Percentiles rank a stretch among this genome's conserved stretches.
phyloP scores from a whole-genome alignment of 2,329 filamentous ascomycete genomes.

The Xylariaceae sp. region DNA sequence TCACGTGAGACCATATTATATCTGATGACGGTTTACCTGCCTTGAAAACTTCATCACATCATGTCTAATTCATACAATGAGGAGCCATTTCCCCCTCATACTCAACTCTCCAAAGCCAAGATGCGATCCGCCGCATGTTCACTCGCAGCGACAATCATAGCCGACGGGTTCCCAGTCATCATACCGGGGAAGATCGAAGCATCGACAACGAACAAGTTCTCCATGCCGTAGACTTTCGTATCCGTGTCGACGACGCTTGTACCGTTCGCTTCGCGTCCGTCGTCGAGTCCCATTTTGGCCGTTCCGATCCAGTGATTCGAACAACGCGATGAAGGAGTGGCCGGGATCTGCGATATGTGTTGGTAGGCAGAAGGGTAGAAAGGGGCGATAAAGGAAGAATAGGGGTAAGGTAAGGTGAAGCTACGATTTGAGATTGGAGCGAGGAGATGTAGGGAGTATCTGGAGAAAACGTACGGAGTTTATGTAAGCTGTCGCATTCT shows the following conservation, averaged over 20 bases:
- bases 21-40: too few relatives aligned
- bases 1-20: too few relatives aligned
- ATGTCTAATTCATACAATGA: too few relatives aligned
- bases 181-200: constrained; percentile 69
- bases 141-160: constrained; percentile 40
- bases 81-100: too few relatives aligned
- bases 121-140: constrained; percentile 37
- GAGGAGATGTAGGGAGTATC: too few relatives aligned
- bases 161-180: constrained; percentile 62
- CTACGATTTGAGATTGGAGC: too few relatives aligned
- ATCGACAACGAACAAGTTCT: constrained; percentile 68
- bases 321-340: too few relatives aligned
- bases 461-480: constrained; percentile 34
- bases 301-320: constrained; percentile 35
- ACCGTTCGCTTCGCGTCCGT: constrained; percentile 50
- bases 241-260: constrained; percentile 61
- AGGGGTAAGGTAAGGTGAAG: too few relatives aligned
- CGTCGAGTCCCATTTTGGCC: constrained; percentile 58
- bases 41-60: too few relatives aligned
- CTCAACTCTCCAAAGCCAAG: constrained; percentile 26
- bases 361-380: background rate
- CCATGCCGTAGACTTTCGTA: constrained; percentile 65
- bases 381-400: background rate
- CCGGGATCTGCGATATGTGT: background rate
- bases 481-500: constrained; percentile 55